A percentile compares a stretch with the other conserved stretches of the same genome.
Conservation (phyloP, 2,329 filamentous ascomycete species). For the Aspergillus ustus region DNA sequence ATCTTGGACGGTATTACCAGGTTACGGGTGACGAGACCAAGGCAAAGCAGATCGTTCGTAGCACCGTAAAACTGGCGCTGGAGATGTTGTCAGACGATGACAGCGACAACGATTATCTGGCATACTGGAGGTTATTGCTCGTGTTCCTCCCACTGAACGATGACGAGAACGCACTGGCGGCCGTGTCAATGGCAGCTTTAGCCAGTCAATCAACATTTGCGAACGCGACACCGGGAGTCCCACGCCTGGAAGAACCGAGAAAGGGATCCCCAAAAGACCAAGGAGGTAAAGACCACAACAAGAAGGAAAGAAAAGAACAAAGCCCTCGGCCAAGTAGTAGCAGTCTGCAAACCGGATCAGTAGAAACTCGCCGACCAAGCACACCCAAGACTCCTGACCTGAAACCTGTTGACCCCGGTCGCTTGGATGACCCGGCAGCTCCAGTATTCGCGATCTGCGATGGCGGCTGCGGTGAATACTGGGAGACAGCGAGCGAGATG, state of each 20-base stretch:
- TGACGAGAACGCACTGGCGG: conserved; percentile 21
- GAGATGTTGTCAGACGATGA: conserved; percentile 37
- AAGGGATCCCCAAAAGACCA: background rate
- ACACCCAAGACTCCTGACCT: conserved; percentile 9
- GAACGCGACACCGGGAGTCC: background rate
- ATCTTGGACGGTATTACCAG: conserved; percentile 27
- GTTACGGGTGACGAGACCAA: conserved; percentile 23
- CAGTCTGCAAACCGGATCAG: background rate
- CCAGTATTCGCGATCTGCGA: conserved; percentile 19
- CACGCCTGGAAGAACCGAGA: conserved; percentile 4
- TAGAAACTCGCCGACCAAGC: background rate
- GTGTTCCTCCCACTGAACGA: conserved; percentile 30
- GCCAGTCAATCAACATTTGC: conserved; percentile 11
- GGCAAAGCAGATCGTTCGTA: conserved; percentile 27
- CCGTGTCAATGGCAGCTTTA: conserved; percentile 22
- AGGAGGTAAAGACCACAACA: conserved; percentile 1
- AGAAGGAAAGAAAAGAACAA: conserved; percentile 12
- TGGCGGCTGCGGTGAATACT: conserved; percentile 23
- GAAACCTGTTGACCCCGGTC: background rate
- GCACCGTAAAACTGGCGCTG: conserved; percentile 30
- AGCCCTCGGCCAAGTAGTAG: background rate
- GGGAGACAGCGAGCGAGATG: conserved; percentile 31
- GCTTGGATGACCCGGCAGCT: background rate
- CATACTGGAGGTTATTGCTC: conserved; percentile 27
- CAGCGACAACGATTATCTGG: conserved; percentile 31